A percentile compares a stretch with the other conserved stretches of the same genome.
Conservation (phyloP, 169 alveolate species). For the Amoebophrya sp. region DNA sequence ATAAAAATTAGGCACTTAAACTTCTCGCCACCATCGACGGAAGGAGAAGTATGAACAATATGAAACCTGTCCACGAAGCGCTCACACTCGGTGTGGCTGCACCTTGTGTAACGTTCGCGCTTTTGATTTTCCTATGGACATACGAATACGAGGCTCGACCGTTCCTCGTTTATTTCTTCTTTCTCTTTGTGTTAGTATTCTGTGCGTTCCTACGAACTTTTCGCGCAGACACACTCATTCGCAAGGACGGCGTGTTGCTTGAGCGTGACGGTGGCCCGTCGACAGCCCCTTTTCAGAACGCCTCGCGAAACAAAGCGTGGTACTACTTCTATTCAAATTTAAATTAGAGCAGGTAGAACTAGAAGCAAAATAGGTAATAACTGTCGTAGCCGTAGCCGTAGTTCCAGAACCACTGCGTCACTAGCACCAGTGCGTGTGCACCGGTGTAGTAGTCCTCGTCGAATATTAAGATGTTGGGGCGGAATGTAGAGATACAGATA, state of each 20-base stretch:
- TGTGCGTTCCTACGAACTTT: background rate
- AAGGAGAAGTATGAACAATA: too few relatives aligned
- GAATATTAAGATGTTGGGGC: too few relatives aligned
- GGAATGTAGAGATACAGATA: too few relatives aligned
- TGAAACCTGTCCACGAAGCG: background rate
- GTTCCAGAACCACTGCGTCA: too few relatives aligned
- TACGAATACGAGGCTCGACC: background rate
- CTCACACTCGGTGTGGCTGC: background rate
- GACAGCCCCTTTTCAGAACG: background rate
- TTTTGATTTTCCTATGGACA: background rate
- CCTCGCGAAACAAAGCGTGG: background rate
- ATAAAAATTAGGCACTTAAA: too few relatives aligned
- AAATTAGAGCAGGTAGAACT: too few relatives aligned
- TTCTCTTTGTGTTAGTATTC: background rate
- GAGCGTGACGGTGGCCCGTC: background rate
- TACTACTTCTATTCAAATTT: too few relatives aligned
- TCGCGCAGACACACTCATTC: background rate
- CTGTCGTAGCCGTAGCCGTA: too few relatives aligned
- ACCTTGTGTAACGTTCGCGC: background rate
- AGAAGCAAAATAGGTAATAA: too few relatives aligned
- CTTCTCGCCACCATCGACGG: too few relatives aligned
- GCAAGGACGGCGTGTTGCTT: background rate
- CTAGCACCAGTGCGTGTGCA: too few relatives aligned
- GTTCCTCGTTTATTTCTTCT: background rate
- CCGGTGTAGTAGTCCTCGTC: too few relatives aligned